phyloP scores from a whole-genome alignment of 768 basidiomycete species.

The Lentinula aciculospora region DNA sequence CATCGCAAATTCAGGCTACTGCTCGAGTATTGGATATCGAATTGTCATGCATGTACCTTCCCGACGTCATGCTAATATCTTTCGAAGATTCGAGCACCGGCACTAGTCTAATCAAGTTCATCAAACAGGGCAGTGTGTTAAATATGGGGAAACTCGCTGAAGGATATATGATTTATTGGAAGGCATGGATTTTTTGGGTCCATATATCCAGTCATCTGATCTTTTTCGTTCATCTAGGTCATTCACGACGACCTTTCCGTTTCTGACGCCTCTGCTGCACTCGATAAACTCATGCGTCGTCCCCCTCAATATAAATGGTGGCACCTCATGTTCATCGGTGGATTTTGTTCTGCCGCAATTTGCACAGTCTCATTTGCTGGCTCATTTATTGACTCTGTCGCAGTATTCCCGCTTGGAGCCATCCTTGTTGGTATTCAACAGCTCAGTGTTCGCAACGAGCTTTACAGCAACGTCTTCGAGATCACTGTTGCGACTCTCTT shows the following conservation, averaged over 20 bases:
- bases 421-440: conserved; percentile 71
- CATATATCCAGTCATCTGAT: not conserved
- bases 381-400: conserved; percentile 70
- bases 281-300: conserved; percentile 72
- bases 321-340: conserved; percentile 66
- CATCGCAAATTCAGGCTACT: conserved; percentile 75
- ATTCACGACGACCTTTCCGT: conserved; percentile 81
- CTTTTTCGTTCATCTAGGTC: conserved; percentile 38
- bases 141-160: conserved; percentile 75
- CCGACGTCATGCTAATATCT: conserved; percentile 71
- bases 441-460: conserved; percentile 65
- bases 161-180: conserved; percentile 71
- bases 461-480: conserved; percentile 79
- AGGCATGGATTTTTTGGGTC: conserved; percentile 26
- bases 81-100: conserved; percentile 80
- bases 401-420: conserved; percentile 70
- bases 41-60: conserved; percentile 66
- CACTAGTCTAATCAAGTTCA: conserved; percentile 77
- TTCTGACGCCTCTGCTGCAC: conserved; percentile 59
- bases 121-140: conserved; percentile 63
- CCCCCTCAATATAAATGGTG: conserved; percentile 55
- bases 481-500: conserved; percentile 77
- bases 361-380: conserved; percentile 70
- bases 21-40: conserved; percentile 71
- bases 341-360: conserved; percentile 71